phyloP scores from a whole-genome alignment of 176 grass and related monocot species.

The Oropetium thomaeum region DNA sequence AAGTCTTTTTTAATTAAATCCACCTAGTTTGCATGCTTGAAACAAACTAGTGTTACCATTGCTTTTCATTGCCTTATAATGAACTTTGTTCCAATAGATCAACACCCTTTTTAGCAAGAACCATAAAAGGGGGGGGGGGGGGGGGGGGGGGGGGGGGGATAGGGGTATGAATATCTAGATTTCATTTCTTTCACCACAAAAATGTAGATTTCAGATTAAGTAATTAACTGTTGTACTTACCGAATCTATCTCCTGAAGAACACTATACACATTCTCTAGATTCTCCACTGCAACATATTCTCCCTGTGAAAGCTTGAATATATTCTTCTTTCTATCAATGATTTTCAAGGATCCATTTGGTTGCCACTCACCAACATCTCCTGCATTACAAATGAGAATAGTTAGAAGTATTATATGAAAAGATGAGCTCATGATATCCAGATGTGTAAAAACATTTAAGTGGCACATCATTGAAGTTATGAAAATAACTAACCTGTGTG shows the following conservation, averaged over 20 bases:
- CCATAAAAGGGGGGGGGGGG: not conserved
- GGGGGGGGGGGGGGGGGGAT: not conserved
- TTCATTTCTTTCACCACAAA: too few relatives aligned
- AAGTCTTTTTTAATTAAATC: too few relatives aligned
- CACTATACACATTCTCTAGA: conserved; percentile 83
- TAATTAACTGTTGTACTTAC: conserved; percentile 37
- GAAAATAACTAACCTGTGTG: conserved; percentile 74
- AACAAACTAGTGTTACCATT: not conserved
- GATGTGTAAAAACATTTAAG: not conserved
- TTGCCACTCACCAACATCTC: conserved; percentile 96
- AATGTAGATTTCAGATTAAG: not conserved
- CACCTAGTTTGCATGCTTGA: conserved; percentile 6
- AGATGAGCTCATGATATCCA: not conserved
- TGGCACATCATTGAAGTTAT: not conserved
- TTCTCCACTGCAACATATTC: conserved; percentile 97
- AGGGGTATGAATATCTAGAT: not conserved
- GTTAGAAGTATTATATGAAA: conserved; percentile 11
- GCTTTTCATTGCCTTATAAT: not conserved
- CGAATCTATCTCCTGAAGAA: conserved; percentile 72
- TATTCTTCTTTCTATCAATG: conserved; percentile 98
- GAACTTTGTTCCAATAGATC: conserved; percentile 4
- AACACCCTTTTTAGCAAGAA: not conserved
- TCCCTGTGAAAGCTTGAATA: conserved; percentile 98
- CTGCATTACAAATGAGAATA: conserved; percentile 39
- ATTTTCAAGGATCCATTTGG: conserved; percentile 81